A percentile compares a stretch with the other conserved stretches of the same genome.
Conservation (phyloP, 768 basidiomycete genomes). For the Termitomyces eurrhizus region DNA sequence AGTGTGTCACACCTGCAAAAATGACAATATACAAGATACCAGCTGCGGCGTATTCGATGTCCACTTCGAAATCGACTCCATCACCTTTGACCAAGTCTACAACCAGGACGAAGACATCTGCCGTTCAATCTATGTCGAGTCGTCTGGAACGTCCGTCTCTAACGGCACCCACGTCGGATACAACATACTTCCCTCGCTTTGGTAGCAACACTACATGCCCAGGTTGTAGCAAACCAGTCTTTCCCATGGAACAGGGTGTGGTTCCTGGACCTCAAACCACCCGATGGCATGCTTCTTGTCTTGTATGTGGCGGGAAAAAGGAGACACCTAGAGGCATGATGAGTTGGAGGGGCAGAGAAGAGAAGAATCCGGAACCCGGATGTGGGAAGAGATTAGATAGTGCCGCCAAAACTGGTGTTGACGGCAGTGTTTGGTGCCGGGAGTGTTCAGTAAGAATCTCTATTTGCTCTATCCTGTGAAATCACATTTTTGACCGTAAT, state of each 20-base stretch:
- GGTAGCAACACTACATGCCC: slow-evolving; percentile 64
- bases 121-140: slow-evolving; percentile 29
- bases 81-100: slow-evolving; percentile 8
- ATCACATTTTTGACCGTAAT: not conserved
- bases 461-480: not conserved
- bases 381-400: slow-evolving; percentile 84
- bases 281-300: slow-evolving; percentile 74
- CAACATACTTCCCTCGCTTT: slow-evolving; percentile 46
- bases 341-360: slow-evolving; percentile 37
- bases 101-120: slow-evolving; percentile 12
- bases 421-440: slow-evolving; percentile 77
- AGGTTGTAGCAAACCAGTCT: slow-evolving; percentile 69
- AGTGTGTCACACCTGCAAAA: slow-evolving; percentile 46
- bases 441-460: slow-evolving; percentile 66
- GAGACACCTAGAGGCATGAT: slow-evolving; percentile 29
- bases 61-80: slow-evolving; percentile 7
- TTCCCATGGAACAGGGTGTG: slow-evolving; percentile 82
- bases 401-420: slow-evolving; percentile 68
- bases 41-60: slow-evolving; percentile 17
- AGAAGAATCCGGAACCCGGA: slow-evolving; percentile 59
- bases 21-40: slow-evolving; percentile 33
- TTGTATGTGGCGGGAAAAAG: slow-evolving; percentile 80
- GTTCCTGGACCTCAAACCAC: slow-evolving; percentile 82
- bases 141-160: slow-evolving; percentile 36
- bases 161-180: slow-evolving; percentile 26